phyloP scores from a whole-genome alignment of 139 green algal genomes.

The Axilococcus clingmanii region DNA sequence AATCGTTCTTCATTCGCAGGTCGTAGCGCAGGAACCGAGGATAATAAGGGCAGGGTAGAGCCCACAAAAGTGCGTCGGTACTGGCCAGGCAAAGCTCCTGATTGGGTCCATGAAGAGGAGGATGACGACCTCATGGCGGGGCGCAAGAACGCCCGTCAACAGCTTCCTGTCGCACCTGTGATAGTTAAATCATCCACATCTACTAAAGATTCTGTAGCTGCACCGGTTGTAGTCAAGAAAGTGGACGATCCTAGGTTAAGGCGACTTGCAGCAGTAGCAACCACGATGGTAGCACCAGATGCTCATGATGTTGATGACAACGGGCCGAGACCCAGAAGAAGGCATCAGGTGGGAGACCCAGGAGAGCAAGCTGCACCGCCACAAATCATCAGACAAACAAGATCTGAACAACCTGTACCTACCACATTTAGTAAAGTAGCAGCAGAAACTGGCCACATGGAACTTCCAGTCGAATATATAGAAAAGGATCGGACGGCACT shows the following conservation, averaged over 20 bases:
- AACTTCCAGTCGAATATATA: constrained; percentile 22
- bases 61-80: constrained; percentile 71
- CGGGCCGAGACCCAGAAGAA: background rate
- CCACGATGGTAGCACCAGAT: too few species aligned
- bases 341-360: background rate
- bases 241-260: constrained; percentile 44
- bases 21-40: constrained; percentile 25
- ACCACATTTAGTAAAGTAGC: too few species aligned
- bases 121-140: constrained; percentile 5
- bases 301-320: background rate
- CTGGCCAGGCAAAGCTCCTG: constrained; percentile 71
- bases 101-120: constrained; percentile 55
- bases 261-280: too few species aligned
- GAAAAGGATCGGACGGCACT: constrained; percentile 34
- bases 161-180: background rate
- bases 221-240: constrained; percentile 55
- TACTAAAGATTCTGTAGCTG: constrained; percentile 16
- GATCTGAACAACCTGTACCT: too few species aligned
- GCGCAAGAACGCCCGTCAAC: background rate
- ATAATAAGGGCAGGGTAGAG: constrained; percentile 60
- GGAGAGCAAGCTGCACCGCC: background rate
- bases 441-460: background rate
- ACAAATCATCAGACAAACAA: background rate
- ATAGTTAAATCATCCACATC: background rate
- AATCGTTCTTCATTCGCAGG: too few species aligned